These are phyloP conservation scores for Mollisiaceae sp. DNA, from an alignment of 2,329 filamentous ascomycete genomes.

Conservation along the genomic window DNA sequence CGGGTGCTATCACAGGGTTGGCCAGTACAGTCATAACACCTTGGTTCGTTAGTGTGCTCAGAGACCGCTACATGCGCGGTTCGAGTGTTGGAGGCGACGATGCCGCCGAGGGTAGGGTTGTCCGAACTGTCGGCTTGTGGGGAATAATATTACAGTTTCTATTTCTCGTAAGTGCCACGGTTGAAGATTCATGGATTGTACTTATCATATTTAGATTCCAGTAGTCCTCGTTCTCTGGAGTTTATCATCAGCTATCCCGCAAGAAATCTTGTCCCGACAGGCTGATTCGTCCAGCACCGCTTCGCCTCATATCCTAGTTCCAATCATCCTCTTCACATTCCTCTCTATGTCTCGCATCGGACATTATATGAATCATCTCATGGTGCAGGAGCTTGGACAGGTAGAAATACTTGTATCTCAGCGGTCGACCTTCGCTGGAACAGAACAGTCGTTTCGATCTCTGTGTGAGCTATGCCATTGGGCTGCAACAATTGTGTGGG, in stretches of 20 bases:
- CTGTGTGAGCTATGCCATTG: conserved; percentile 47
- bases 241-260: conserved; percentile 17
- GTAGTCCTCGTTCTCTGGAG: conserved; percentile 44
- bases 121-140: conserved; percentile 37
- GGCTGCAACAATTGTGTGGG: conserved; percentile 45
- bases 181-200: neutral
- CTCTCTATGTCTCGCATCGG: conserved; percentile 48
- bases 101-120: conserved; percentile 31
- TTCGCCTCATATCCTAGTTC: conserved; percentile 24
- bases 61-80: conserved; percentile 6
- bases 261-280: neutral
- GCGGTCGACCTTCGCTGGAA: conserved; percentile 48
- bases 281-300: conserved; percentile 23
- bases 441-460: conserved; percentile 46
- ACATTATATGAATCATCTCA: conserved; percentile 48
- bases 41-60: conserved; percentile 47
- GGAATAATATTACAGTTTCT: conserved; percentile 46
- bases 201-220: conserved; percentile 37
- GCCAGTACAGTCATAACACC: conserved; percentile 56
- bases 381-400: conserved; percentile 49
- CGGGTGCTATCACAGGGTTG: conserved; percentile 53
- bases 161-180: conserved; percentile 42
- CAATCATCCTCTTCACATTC: conserved; percentile 44
- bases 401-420: conserved; percentile 43
- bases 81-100: conserved; percentile 21